Conservation (phyloP, 306 rosid genomes). For the Ceratonia siliqua region DNA sequence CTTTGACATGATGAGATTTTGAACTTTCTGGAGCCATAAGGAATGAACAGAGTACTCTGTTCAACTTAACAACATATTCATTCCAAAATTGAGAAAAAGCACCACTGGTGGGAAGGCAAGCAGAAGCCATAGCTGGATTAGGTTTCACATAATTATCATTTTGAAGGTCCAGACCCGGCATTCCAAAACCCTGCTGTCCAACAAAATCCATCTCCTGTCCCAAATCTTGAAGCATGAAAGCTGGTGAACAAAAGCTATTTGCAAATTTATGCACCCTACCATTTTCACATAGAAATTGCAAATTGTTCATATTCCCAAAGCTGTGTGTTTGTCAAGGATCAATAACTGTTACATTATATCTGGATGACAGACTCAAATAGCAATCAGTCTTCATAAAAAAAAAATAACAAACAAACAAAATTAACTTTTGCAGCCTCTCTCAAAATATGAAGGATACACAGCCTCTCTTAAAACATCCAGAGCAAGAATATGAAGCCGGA, state of each 20-base stretch:
- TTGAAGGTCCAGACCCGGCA: constrained; percentile 43
- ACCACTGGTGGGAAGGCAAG: constrained; percentile 42
- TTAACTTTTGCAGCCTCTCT: no score
- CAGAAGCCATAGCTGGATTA: constrained; percentile 43
- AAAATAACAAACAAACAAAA: no score
- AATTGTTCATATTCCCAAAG: constrained; percentile 72
- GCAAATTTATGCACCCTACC: constrained; percentile 96
- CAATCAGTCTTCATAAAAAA: constrained; percentile 3
- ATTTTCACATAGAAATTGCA: constrained; percentile 91
- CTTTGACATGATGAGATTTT: constrained; percentile 53
- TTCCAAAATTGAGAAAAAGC: constrained; percentile 68
- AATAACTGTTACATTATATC: constrained; percentile 18
- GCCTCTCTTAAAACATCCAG: constrained; percentile 94
- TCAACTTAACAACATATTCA: constrained; percentile 67
- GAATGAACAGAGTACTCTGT: constrained; percentile 85
- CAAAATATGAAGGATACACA: constrained; percentile 79
- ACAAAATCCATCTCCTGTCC: constrained; percentile 50
- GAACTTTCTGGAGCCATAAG: constrained; percentile 63
- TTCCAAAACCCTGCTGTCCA: constrained; percentile 42
- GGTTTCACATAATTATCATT: constrained; percentile 40
- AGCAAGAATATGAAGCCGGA: constrained; percentile 81
- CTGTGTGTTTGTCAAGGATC: constrained; percentile 67
- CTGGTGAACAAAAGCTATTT: constrained; percentile 92
- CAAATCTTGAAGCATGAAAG: constrained; percentile 83
- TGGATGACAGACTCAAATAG: constrained; percentile 27